These are phyloP conservation scores for Aspergillus sp. DNA, from an alignment of 2,329 filamentous ascomycete genomes.

Conservation along the genomic window DNA sequence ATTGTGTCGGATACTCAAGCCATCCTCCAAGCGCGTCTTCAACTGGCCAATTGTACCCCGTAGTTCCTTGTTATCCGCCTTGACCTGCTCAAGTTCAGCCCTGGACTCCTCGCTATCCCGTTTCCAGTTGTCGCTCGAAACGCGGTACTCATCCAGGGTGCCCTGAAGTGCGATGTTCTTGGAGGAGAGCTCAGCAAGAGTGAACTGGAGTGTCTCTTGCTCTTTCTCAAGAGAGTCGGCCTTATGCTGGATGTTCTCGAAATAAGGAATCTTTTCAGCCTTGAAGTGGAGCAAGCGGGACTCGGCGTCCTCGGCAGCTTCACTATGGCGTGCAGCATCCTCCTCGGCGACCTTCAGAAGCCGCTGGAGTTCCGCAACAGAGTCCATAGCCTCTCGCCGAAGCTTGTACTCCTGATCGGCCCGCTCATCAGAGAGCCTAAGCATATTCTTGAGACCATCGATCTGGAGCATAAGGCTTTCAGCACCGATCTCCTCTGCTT, in stretches of 20 bases:
- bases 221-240: constrained; percentile 68
- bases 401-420: constrained; percentile 65
- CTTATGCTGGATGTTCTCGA: constrained; percentile 66
- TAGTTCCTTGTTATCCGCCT: constrained; percentile 69
- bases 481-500: constrained; percentile 54
- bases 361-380: constrained; percentile 70
- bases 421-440: constrained; percentile 64
- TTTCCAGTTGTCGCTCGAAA: constrained; percentile 61
- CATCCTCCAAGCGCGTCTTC: constrained; percentile 79
- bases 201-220: constrained; percentile 59
- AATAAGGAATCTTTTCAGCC: constrained; percentile 69
- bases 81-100: constrained; percentile 51
- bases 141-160: constrained; percentile 65
- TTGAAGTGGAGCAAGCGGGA: constrained; percentile 64
- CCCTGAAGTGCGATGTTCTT: constrained; percentile 64
- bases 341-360: constrained; percentile 68
- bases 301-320: constrained; percentile 64
- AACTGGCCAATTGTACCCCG: constrained; percentile 73
- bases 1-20: constrained; percentile 76
- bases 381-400: constrained; percentile 70
- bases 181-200: constrained; percentile 55
- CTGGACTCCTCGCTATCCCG: constrained; percentile 59
- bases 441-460: constrained; percentile 68
- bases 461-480: constrained; percentile 59
- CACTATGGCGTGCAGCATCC: constrained; percentile 49